Percentiles rank a stretch among this genome's conserved stretches.
These are phyloP conservation scores for Camellia japonica DNA, from an alignment of 148 eudicot genomes.

Conservation along the genomic window DNA sequence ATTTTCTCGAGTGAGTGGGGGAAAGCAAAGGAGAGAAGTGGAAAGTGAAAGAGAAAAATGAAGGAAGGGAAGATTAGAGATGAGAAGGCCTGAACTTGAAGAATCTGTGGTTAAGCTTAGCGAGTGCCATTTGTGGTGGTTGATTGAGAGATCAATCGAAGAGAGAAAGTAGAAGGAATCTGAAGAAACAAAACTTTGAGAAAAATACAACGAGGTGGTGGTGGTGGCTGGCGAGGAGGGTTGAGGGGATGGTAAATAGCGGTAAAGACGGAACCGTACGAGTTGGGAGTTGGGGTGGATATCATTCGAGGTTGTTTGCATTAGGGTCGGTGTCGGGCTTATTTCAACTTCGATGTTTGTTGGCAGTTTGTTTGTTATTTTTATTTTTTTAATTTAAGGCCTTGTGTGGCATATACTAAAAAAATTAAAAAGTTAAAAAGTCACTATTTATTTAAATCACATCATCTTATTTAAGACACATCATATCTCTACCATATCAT, in stretches of 20 bases:
- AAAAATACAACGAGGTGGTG: not conserved
- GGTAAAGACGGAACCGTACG: not conserved
- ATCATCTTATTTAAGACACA: no score
- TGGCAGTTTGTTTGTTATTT: no score
- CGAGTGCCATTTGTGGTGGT: constrained; percentile 42
- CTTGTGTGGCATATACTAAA: no score
- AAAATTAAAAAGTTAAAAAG: no score
- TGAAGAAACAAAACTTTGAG: not conserved
- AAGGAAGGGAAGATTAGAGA: not conserved
- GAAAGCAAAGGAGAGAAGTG: not conserved
- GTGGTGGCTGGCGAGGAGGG: not conserved
- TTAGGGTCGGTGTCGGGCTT: no score
- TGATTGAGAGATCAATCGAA: not conserved
- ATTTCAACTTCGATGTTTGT: no score
- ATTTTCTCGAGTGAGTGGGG: not conserved
- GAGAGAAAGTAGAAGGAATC: not conserved
- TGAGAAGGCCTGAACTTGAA: constrained; percentile 50
- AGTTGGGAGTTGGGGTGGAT: not conserved
- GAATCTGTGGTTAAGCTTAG: constrained; percentile 50
- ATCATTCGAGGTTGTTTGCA: no score
- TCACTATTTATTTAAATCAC: no score
- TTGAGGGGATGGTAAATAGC: not conserved
- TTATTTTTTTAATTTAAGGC: no score
- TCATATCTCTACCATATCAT: no score
- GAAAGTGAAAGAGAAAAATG: not conserved